Percentiles rank a stretch among this genome's conserved stretches.
These are phyloP conservation scores for Plasmodium reichenowi DNA, from an alignment of 169 alveolate genomes.

Conservation along the genomic window DNA sequence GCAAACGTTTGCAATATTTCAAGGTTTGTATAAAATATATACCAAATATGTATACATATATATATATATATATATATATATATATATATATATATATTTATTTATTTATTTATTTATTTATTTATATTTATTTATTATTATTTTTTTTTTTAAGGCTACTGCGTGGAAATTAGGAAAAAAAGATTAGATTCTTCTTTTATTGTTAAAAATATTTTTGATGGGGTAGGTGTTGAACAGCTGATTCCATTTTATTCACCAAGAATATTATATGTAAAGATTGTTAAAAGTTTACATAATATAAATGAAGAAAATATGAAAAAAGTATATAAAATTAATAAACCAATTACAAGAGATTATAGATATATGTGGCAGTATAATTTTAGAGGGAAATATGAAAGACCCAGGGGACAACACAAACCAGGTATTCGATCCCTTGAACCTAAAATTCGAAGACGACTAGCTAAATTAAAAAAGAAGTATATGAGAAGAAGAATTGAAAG, in stretches of 20 bases:
- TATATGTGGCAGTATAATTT: conserved; percentile 90
- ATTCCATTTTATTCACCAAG: conserved; percentile 86
- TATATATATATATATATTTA: too few relatives aligned
- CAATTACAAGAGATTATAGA: conserved; percentile 89
- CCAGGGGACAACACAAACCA: conserved; percentile 89
- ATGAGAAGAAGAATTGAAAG: conserved; percentile 81
- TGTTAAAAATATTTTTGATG: conserved; percentile 87
- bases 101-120: too few relatives aligned
- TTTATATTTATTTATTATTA: too few relatives aligned
- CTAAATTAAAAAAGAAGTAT: conserved; percentile 76
- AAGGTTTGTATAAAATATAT: conserved; percentile 66
- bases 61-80: background rate
- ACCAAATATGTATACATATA: background rate
- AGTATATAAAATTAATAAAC: conserved; percentile 74
- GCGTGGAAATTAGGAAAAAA: conserved; percentile 82
- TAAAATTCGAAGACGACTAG: conserved; percentile 78
- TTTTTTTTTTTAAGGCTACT: conserved; percentile 77
- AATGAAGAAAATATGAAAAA: conserved; percentile 62
- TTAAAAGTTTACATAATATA: conserved; percentile 54
- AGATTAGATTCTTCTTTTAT: conserved; percentile 85
- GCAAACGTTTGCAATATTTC: conserved; percentile 87
- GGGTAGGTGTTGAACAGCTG: conserved; percentile 86
- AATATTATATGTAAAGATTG: conserved; percentile 83
- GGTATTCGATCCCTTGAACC: conserved; percentile 85
- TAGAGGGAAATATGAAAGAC: conserved; percentile 84